Evolutionary conservation across 2,329 filamentous ascomycete genomes (phyloP), one percentile per base, ranked within the genome.

Genomic region (Hymenoscyphus fructigenus): DNA sequence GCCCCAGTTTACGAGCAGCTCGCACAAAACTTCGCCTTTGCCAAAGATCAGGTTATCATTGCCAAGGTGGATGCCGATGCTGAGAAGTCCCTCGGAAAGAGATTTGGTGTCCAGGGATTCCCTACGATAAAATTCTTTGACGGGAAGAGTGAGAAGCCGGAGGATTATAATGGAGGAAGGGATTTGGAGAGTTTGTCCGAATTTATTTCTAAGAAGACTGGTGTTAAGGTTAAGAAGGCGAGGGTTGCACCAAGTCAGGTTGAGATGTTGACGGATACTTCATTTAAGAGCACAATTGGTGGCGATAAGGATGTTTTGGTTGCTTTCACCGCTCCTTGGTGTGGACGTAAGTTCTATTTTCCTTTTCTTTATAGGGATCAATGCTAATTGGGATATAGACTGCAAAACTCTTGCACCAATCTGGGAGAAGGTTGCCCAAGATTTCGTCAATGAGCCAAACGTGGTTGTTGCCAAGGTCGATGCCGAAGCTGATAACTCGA

Each of bases 71-170:
- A 99, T 76, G 95, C 94, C 65, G 95, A 99, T 77, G 88, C 89
- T 65, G 89, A 99, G 83, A 91, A 90, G 78, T 82, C 86, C 20
- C 83, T 99, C 68, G 94, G 93, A 71, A 91, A 91, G 84, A 85
- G 88, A 70, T 98, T 93, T 75, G 92, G 91, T 55, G 86, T 99
- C 59, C 90, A 95, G 79, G 96, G 96, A 23, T 99, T 98, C 83
- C 95, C 95, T 23, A 99, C 95, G 0, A 82, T 99, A 75, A 99
- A 99, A 81, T 99, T 87, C 85, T 99, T 99, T 75, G 93, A 98
- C 79, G 95, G 95, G 72, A 96, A 96, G 85, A 94, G 90, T 77
- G 88, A 92, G 66, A 89, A 86, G 75, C 93, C 94, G 0, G 81
- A 85, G 68, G 93, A 97, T 67, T 99, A 98, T 82, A 90, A 86